phyloP scores from a whole-genome alignment of 345 rosid genomes.

The Geranium rotundifolium region DNA sequence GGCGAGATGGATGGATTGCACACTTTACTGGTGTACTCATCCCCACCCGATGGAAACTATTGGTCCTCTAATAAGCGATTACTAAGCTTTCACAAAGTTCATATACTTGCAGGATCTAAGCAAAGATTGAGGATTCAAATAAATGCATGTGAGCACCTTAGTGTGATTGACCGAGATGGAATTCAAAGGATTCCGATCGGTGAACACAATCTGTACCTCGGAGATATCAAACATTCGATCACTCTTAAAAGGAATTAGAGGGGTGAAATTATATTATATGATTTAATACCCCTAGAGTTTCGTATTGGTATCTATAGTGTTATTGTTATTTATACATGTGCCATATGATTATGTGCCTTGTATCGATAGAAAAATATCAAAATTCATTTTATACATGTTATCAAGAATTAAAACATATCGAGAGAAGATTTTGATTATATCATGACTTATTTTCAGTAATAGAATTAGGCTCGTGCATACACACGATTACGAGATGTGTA shows the following conservation, averaged over 20 bases:
- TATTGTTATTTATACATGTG: no score
- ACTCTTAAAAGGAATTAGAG: constrained; percentile 36
- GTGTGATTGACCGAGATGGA: constrained; percentile 73
- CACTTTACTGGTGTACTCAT: constrained; percentile 56
- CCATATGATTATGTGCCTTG: no score
- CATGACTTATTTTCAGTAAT: no score
- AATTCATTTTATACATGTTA: no score
- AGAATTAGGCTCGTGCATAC: no score
- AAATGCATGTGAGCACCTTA: constrained; percentile 73
- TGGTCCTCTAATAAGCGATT: constrained; percentile 74
- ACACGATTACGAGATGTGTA: no score
- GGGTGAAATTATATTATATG: no score
- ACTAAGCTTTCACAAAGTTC: constrained; percentile 58
- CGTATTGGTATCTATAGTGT: no score
- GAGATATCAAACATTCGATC: constrained; percentile 42
- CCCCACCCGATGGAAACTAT: constrained; percentile 45
- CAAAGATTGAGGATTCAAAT: constrained; percentile 45
- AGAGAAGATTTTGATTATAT: no score
- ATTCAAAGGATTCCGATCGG: constrained; percentile 80
- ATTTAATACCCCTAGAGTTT: no score
- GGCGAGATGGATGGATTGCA: constrained; percentile 63
- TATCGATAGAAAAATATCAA: no score
- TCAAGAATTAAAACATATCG: no score
- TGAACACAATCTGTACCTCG: constrained; percentile 58
- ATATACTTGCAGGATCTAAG: constrained; percentile 38